Evolutionary conservation across 192 early-diverging fungal species (phyloP), one percentile per base, ranked within the genome.

Genomic region (Gorgonomyces haynaldii): DNA sequence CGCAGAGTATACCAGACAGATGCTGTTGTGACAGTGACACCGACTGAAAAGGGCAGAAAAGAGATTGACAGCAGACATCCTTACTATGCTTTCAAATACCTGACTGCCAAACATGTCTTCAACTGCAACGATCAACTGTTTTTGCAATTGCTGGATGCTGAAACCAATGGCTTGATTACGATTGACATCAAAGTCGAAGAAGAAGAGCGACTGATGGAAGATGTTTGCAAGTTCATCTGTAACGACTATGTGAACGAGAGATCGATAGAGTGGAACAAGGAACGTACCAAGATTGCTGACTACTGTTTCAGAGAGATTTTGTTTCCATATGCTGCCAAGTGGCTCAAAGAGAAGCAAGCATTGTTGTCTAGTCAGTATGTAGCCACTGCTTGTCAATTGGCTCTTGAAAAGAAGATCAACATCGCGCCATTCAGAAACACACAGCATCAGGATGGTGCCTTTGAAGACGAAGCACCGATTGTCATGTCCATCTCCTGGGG

Each of bases 1-100:
- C 81, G 91, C 16, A 54, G 62, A 24, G 76, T 82, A 23, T 91
- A 81, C 63, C 69, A 72, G 43, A 56, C 59, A 15, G 63, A 82
- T 43, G 86, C 81, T 24, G 69, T 73, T 22, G 70, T 93, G 8
- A 67, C 70, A 19, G 81, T 88, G 20, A 72, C 62, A 20, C 87
- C 91, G 1, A 98, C 91, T 1, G 81, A 83, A 25, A 82, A 81
- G 43, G 94, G 91, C 0, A 53, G 65, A 20, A 65, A 48, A 23
- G 80, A 81, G 45, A 89, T 98, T 45, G 80, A 86, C 32, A 72
- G 72, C 8, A 62, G 75, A 9, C 89, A 95, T 46, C 74, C 83
- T 1, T 86, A 81, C 42, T 79, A 74, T 44, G 69, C 80, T 3
- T 91, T 92, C 71, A 92, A 93, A 70, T 93, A 81, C 29, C 51